Evolutionary conservation across 192 early-diverging fungal species (phyloP).

Genomic region (Gryganskiella cystojenkinii): DNA sequence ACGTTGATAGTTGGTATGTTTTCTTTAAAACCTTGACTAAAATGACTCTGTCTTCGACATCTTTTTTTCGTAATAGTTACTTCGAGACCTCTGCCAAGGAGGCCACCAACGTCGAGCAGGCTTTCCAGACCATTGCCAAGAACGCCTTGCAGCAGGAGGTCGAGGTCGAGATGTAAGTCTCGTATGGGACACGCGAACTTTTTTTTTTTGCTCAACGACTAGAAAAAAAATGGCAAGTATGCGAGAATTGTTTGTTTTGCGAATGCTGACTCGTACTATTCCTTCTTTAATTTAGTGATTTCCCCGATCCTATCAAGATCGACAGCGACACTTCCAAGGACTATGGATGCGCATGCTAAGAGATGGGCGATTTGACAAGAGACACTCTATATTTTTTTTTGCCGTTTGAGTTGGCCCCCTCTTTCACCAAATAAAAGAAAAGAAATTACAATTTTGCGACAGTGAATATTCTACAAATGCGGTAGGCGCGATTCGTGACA

Average conservation of each 20-base stretch:
- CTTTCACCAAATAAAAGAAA: too few species aligned
- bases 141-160: conserved; percentile 95
- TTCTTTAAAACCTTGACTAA: not conserved
- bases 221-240: conserved; percentile 1
- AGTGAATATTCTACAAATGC: too few species aligned
- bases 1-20: not conserved
- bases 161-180: conserved; percentile 82
- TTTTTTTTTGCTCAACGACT: not conserved
- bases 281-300: conserved; percentile 68
- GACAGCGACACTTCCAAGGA: conserved; percentile 76
- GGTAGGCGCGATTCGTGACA: too few species aligned
- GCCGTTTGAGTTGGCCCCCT: too few species aligned
- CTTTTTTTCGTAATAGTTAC: conserved; percentile 63
- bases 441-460: too few species aligned
- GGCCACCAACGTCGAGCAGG: conserved; percentile 97
- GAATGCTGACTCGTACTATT: not conserved
- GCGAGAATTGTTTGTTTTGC: conserved; percentile 24
- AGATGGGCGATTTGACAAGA: not conserved
- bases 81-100: conserved; percentile 99
- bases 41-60: not conserved
- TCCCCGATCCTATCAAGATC: conserved; percentile 91
- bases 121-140: conserved; percentile 96
- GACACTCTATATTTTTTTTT: not conserved
- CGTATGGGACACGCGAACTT: too few species aligned
- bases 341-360: conserved; percentile 76